Conservation (phyloP, 2,329 filamentous ascomycete genomes). For the Podosphaera aphanis region DNA sequence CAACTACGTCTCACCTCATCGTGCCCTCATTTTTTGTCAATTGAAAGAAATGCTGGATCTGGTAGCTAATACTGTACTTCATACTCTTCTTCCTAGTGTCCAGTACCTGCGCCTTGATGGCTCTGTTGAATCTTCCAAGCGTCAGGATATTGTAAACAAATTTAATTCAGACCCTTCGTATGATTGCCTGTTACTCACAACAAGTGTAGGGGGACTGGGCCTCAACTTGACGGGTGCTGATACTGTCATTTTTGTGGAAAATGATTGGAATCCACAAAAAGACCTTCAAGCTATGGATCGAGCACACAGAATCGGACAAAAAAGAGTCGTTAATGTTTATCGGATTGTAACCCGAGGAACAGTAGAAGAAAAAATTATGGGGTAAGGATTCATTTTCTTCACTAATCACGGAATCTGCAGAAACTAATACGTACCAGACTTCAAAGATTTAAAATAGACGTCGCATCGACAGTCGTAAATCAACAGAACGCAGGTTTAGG, state of each 20-base stretch:
- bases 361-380: constrained; percentile 91
- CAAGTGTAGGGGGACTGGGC: constrained; percentile 80
- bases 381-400: constrained; percentile 22
- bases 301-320: constrained; percentile 92
- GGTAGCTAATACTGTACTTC: constrained; percentile 82
- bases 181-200: constrained; percentile 80
- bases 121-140: constrained; percentile 71
- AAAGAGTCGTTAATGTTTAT: constrained; percentile 99
- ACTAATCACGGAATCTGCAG: not conserved
- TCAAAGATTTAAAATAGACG: constrained; percentile 98
- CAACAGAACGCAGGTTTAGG: constrained; percentile 89
- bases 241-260: constrained; percentile 97
- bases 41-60: constrained; percentile 99
- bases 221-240: constrained; percentile 91
- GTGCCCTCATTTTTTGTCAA: constrained; percentile 91
- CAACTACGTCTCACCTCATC: constrained; percentile 82
- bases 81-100: constrained; percentile 73
- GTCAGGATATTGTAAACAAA: constrained; percentile 94
- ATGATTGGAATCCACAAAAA: constrained; percentile 98
- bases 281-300: constrained; percentile 98
- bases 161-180: constrained; percentile 97
- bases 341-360: constrained; percentile 88
- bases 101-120: constrained; percentile 90
- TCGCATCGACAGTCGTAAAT: constrained; percentile 93
- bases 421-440: constrained; percentile 29